phyloP scores from a whole-genome alignment of 1,284 basidiomycete genomes.

The Paramarasmius palmivorus region DNA sequence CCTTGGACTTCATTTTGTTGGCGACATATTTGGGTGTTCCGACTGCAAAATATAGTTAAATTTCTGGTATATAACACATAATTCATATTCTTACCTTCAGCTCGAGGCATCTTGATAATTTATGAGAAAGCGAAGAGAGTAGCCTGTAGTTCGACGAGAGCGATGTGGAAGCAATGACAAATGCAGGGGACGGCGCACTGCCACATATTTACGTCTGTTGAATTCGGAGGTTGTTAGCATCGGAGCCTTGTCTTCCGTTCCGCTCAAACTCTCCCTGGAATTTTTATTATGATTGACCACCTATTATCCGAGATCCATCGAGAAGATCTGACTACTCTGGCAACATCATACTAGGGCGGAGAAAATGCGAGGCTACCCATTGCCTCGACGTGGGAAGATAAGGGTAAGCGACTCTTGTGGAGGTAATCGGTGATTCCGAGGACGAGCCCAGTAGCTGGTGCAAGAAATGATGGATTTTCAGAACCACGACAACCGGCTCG shows the following conservation, averaged over 20 bases:
- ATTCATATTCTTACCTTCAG: constrained; percentile 63
- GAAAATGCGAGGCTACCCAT: constrained; percentile 16
- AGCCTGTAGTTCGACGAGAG: too few species aligned
- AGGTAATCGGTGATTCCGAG: constrained; percentile 10
- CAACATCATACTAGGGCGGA: constrained; percentile 7
- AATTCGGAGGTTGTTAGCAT: background rate
- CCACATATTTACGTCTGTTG: constrained; percentile 3
- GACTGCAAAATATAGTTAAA: constrained; percentile 40
- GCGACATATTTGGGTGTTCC: constrained; percentile 90
- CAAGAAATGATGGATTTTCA: background rate
- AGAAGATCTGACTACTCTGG: background rate
- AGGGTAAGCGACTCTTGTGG: constrained; percentile 1
- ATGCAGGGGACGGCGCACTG: background rate
- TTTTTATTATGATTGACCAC: background rate
- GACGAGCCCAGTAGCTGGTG: background rate
- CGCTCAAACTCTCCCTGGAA: background rate
- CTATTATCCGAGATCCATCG: constrained; percentile 4
- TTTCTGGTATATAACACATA: background rate
- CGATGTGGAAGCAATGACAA: background rate
- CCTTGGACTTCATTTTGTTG: constrained; percentile 96
- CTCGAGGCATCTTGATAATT: constrained; percentile 63
- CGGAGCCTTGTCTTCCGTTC: too few species aligned
- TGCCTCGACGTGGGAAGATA: constrained; percentile 6
- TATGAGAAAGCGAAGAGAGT: background rate
- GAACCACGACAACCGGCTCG: background rate